Evolutionary conservation across 805 yeast genomes (phyloP), one percentile per base, ranked within the genome.

Genomic region (Kregervanrija pseudodelftensis): DNA sequence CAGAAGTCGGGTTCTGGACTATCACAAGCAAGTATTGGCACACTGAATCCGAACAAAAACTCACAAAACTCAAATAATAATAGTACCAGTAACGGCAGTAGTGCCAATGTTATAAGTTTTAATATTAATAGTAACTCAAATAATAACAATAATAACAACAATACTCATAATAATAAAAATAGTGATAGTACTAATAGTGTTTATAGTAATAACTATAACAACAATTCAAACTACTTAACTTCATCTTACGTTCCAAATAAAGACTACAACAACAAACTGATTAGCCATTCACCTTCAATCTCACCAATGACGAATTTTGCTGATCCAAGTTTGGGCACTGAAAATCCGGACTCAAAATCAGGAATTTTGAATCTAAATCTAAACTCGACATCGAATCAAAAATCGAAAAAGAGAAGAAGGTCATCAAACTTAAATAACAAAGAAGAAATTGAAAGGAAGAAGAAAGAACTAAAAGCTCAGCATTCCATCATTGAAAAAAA

Each of bases 401-500:
- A 37, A 3, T 22, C 50, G 3, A 49, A 49, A 16, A 56, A 54
- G 42, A 53, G 61, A 52, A 55, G 67, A 41, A 56, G 60, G 49
- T 61, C 64, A 7, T 56, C 60, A 4, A 45, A 51, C 12, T 33
- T 51, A 12, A 45, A 49, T 17, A 54, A 53, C 36, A 54, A 59
- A 35, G 64, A 58, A 31, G 67, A 60, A 41, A 15, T 65, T 4
- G 77, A 69, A 39, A 62, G 63, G 49, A 68, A 73, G 45, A 67
- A 69, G 45, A 63, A 67, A 41, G 78, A 76, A 37, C 67, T 77
- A 37, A 77, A 74, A 51, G 67, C 72, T 10, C 80, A 80, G 12
- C 95, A 86, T 60, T 80, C 89, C 2, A 80, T 83, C 36, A 86
- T 86, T 47, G 95, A 86, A 61, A 82, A 86, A 56, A 76, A 85